Conservation (phyloP, 331 rosid species). For the Prunus yedoensis region DNA sequence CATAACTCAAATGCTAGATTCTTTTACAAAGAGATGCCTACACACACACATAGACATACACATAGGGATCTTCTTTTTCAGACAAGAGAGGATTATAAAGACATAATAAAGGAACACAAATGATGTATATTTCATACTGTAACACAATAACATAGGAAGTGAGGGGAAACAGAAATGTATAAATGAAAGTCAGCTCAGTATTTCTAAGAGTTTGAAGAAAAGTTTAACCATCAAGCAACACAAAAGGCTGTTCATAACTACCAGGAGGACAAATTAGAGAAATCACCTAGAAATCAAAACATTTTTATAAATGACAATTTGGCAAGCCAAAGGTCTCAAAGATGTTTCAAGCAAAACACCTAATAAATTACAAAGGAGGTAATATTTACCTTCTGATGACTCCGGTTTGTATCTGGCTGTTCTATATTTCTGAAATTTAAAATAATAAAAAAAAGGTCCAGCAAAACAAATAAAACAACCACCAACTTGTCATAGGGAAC, state of each 20-base stretch:
- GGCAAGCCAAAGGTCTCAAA: too few species aligned
- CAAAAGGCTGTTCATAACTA: neutral
- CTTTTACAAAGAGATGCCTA: neutral
- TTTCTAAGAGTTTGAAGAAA: neutral
- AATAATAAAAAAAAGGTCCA: neutral
- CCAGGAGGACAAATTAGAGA: too few species aligned
- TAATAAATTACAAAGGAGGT: too few species aligned
- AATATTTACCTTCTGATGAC: conserved; percentile 68
- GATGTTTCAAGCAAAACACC: too few species aligned
- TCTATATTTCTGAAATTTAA: conserved; percentile 75
- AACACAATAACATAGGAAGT: neutral
- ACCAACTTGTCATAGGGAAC: conserved; percentile 13
- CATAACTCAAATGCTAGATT: neutral
- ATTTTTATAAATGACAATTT: too few species aligned
- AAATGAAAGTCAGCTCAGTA: neutral
- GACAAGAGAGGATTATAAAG: neutral
- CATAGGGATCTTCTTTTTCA: neutral
- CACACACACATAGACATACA: neutral
- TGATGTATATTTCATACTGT: neutral
- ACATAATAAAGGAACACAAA: neutral
- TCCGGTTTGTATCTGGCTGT: conserved; percentile 86
- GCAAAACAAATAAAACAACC: conserved; percentile 13
- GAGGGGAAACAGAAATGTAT: conserved; percentile 6
- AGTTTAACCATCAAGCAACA: neutral
- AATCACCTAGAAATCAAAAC: too few species aligned